Base-by-base conservation (phyloP, 331 rosid genomes). In the Quercus tomentella region DNA sequence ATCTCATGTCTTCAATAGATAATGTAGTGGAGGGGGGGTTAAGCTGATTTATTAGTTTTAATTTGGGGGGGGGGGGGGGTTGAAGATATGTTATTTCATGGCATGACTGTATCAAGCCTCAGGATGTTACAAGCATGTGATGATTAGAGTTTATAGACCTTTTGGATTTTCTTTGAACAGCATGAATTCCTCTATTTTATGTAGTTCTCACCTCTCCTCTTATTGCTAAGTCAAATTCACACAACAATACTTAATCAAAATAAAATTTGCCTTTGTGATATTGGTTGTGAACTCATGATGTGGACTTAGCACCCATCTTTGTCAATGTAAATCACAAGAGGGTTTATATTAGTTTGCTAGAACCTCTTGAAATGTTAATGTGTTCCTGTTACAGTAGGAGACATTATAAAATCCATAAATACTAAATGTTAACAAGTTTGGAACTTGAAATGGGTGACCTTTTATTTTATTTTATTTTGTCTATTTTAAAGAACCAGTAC, bases 1-100 rank as follows among this genome's bases (percentile, higher is more conserved):
- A 84, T 77, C 70, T 75, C 28, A 28, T 61, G 43, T 81, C 31
- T 58, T 72, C 28, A 60, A 52, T 25, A 31, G 2, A 58, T 52
- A 18, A 45, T 20, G 22, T 49, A 49, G 54, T 49, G 54, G 54
- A 41, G 73, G 41, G 41, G 41, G 11, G 55, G 3, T 45, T 60
- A 25, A 33, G 63, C 37, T 31, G 56, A 33, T 55, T 22, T 45
- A 33, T 28, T 6, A 25, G 43, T 52, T 80, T 30, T 25, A 20
- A 26, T 41, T 35, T 2, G 25, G 1, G 31, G 8, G 37, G 41
- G 41, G 41, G 41, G 41, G 26, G 37, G 37, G 1, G 8, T 21
- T 7, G 6, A 12, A 26, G 37, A 23, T 6, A 62, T 23, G 37
- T 25, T 60, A 14, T 26, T 26, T 26, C 10, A 23, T 12, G 68